A percentile compares a stretch with the other conserved stretches of the same genome.
Evolutionary conservation across 495 filamentous ascomycete species (phyloP).

Genomic region (Aeminium ludgeri): DNA sequence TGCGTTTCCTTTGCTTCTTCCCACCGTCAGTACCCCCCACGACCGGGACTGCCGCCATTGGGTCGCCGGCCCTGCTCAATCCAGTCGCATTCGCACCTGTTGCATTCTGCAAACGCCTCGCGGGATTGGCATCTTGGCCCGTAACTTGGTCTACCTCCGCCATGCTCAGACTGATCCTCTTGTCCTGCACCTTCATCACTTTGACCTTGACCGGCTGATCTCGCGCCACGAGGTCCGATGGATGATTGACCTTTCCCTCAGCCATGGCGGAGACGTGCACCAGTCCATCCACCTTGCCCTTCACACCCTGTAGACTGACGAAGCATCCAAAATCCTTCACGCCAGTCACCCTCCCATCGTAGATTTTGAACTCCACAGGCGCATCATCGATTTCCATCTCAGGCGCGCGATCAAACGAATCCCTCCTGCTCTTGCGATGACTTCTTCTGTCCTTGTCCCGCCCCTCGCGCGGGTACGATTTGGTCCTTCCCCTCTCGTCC

Average conservation of each 20-base stretch:
- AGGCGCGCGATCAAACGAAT: slow-evolving; percentile 53
- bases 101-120: slow-evolving; percentile 46
- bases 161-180: slow-evolving; percentile 77
- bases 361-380: slow-evolving; percentile 72
- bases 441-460: slow-evolving; percentile 26
- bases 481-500: slow-evolving; percentile 45
- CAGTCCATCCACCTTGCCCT: slow-evolving; percentile 78
- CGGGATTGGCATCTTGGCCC: slow-evolving; percentile 67
- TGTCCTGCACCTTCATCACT: slow-evolving; percentile 68
- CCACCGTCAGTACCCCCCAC: slow-evolving; percentile 44
- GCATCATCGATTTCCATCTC: slow-evolving; percentile 64
- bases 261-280: slow-evolving; percentile 94
- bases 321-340: slow-evolving; percentile 94
- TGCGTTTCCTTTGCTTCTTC: slow-evolving; percentile 57
- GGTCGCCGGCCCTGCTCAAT: slow-evolving; percentile 39
- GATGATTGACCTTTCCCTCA: slow-evolving; percentile 77
- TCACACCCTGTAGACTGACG: slow-evolving; percentile 75
- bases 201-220: slow-evolving; percentile 87
- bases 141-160: slow-evolving; percentile 91
- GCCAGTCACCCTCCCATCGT: slow-evolving; percentile 75
- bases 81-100: slow-evolving; percentile 86
- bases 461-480: slow-evolving; percentile 21
- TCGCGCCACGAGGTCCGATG: slow-evolving; percentile 64
- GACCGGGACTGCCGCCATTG: slow-evolving; percentile 41
- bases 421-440: slow-evolving; percentile 24